phyloP scores from a whole-genome alignment of 768 basidiomycete genomes.

The Pleurotus salmoneostramineus region DNA sequence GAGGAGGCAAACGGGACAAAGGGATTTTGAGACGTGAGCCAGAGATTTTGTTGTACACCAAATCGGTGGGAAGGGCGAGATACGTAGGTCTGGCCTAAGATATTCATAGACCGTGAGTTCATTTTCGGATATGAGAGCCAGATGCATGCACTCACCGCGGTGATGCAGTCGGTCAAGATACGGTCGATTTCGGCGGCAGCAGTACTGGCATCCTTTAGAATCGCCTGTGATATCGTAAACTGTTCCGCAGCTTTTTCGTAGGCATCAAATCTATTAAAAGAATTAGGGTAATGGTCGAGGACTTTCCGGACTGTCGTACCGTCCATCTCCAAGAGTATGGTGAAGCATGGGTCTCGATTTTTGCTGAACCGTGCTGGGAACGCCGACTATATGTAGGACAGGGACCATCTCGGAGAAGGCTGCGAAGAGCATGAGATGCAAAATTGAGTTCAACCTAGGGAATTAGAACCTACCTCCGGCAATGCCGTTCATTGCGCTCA shows the following conservation, averaged over 20 bases:
- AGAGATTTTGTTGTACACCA: conserved; percentile 68
- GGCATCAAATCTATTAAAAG: conserved; percentile 61
- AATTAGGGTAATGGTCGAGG: not conserved
- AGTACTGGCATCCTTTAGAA: conserved; percentile 43
- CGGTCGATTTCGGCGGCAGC: conserved; percentile 78
- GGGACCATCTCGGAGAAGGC: conserved; percentile 89
- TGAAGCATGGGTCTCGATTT: conserved; percentile 73
- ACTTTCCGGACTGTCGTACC: conserved; percentile 27
- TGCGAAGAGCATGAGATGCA: conserved; percentile 16
- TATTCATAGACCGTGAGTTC: not conserved
- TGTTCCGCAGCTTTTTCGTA: conserved; percentile 74
- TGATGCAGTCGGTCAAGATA: conserved; percentile 66
- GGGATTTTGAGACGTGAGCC: conserved; percentile 58
- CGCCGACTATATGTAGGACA: conserved; percentile 83
- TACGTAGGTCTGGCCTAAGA: conserved; percentile 81
- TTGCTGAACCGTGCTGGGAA: conserved; percentile 72
- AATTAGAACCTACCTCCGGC: conserved; percentile 53
- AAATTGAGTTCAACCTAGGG: not conserved
- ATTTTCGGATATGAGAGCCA: not conserved
- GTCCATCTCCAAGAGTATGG: conserved; percentile 84
- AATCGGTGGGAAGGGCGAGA: conserved; percentile 79
- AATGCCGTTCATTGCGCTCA: conserved; percentile 83
- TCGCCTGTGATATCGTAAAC: conserved; percentile 67
- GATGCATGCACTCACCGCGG: conserved; percentile 31
- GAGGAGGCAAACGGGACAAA: conserved; percentile 42